These are phyloP conservation scores for Penicillium sp. DNA, from an alignment of 2,329 filamentous ascomycete genomes.

Conservation along the genomic window DNA sequence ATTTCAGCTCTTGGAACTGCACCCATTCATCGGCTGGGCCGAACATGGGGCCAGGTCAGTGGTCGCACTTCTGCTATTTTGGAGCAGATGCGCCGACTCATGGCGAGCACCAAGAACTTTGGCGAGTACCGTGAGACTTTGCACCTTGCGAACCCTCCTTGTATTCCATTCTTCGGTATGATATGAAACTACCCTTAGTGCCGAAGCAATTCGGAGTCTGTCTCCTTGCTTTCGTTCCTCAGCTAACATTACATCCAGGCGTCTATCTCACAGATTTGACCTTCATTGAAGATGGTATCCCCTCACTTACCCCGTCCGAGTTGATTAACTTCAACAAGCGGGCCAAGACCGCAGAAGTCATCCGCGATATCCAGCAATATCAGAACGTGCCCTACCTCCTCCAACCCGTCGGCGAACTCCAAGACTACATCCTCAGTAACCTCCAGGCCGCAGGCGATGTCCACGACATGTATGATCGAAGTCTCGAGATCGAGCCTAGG, in stretches of 20 bases:
- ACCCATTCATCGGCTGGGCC: slow-evolving; percentile 86
- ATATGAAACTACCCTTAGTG: slow-evolving; percentile 2
- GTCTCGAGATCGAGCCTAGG: slow-evolving; percentile 85
- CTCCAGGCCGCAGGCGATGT: slow-evolving; percentile 95
- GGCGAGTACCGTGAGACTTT: slow-evolving; percentile 91
- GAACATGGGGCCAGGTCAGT: slow-evolving; percentile 93
- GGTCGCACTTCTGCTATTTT: slow-evolving; percentile 75
- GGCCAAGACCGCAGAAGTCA: slow-evolving; percentile 96
- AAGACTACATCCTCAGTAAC: slow-evolving; percentile 95
- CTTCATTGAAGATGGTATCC: slow-evolving; percentile 98
- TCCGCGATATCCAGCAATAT: slow-evolving; percentile 97
- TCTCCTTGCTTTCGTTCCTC: not conserved
- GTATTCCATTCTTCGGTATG: slow-evolving; percentile 95
- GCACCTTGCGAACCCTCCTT: slow-evolving; percentile 90
- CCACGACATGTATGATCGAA: slow-evolving; percentile 99
- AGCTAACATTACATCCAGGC: slow-evolving; percentile 51
- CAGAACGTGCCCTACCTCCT: slow-evolving; percentile 96
- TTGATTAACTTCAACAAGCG: slow-evolving; percentile 99
- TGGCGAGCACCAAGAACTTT: slow-evolving; percentile 98
- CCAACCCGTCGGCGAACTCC: slow-evolving; percentile 83
- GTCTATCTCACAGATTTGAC: slow-evolving; percentile 96
- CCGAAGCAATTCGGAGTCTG: not conserved
- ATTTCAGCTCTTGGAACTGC: slow-evolving; percentile 94
- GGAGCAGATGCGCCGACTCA: slow-evolving; percentile 88
- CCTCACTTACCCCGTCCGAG: slow-evolving; percentile 91